Evolutionary conservation across 257 asterid species (phyloP).

Genomic region (Prunella vulgaris): DNA sequence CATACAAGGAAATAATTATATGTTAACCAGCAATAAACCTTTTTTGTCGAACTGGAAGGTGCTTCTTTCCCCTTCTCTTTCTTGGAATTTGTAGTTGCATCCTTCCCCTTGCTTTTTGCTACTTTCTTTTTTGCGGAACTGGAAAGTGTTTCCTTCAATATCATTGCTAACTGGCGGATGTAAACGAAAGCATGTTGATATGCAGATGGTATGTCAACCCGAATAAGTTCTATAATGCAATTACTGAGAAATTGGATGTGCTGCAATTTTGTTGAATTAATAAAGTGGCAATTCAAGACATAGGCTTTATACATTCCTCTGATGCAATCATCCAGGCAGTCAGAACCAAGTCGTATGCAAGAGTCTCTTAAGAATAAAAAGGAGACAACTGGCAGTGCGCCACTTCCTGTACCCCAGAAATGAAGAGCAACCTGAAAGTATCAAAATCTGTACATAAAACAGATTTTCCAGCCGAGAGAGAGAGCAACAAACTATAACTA

Average conservation of each 20-base stretch:
- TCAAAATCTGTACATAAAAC: background rate
- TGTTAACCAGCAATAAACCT: slow-evolving; percentile 23
- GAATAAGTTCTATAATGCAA: slow-evolving; percentile 72
- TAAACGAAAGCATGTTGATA: slow-evolving; percentile 84
- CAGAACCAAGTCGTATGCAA: slow-evolving; percentile 73
- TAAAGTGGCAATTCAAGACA: slow-evolving; percentile 76
- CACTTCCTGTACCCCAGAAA: slow-evolving; percentile 95
- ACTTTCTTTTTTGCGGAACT: slow-evolving; percentile 49
- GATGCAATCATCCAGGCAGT: slow-evolving; percentile 78
- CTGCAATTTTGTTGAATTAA: slow-evolving; percentile 73
- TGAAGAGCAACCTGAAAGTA: slow-evolving; percentile 78
- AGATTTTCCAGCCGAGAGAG: slow-evolving; percentile 10
- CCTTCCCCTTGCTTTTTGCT: slow-evolving; percentile 32
- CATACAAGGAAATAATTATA: background rate
- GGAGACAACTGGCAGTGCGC: slow-evolving; percentile 87
- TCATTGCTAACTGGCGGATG: slow-evolving; percentile 86
- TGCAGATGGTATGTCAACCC: slow-evolving; percentile 72
- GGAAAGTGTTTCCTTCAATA: slow-evolving; percentile 67
- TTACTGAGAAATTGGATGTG: slow-evolving; percentile 86
- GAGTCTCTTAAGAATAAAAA: slow-evolving; percentile 79
- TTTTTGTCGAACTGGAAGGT: slow-evolving; percentile 30
- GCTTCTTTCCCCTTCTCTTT: slow-evolving; percentile 44
- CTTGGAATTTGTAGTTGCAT: slow-evolving; percentile 33
- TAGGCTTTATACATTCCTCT: slow-evolving; percentile 93
- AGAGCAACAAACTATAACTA: background rate